Evolutionary conservation across 805 yeast genomes (phyloP).

Genomic region (Sugiyamaella floridensis): DNA sequence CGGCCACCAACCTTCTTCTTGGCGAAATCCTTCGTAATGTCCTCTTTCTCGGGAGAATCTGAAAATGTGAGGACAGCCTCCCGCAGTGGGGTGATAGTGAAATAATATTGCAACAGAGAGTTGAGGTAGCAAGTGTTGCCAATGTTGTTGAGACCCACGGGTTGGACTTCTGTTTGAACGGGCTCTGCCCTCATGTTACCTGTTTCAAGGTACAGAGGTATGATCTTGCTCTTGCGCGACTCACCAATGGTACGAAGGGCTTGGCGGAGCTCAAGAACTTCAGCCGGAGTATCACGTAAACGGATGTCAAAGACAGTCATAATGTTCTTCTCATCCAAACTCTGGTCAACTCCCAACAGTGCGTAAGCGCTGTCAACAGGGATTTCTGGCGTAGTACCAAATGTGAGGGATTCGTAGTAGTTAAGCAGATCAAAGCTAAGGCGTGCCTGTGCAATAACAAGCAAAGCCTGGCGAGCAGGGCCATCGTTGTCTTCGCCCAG

Average conservation of each 20-base stretch:
- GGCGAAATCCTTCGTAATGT: slow-evolving; percentile 19
- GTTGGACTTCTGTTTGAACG: slow-evolving; percentile 39
- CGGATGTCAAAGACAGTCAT: slow-evolving; percentile 48
- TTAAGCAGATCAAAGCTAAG: slow-evolving; percentile 23
- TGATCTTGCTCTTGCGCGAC: slow-evolving; percentile 46
- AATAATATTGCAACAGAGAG: slow-evolving; percentile 84
- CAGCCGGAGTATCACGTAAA: slow-evolving; percentile 37
- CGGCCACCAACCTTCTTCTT: slow-evolving; percentile 83
- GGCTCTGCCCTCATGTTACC: slow-evolving; percentile 43
- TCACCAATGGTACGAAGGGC: slow-evolving; percentile 53
- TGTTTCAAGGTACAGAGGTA: slow-evolving; percentile 48
- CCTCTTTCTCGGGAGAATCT: slow-evolving; percentile 13
- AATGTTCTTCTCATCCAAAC: slow-evolving; percentile 51
- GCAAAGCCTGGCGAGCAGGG: slow-evolving; percentile 21
- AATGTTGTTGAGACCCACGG: slow-evolving; percentile 87
- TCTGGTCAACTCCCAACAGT: slow-evolving; percentile 42
- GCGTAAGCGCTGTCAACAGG: slow-evolving; percentile 39
- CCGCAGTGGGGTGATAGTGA: slow-evolving; percentile 75
- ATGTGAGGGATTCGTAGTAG: slow-evolving; percentile 23
- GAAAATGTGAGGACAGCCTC: slow-evolving; percentile 54
- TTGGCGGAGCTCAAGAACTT: slow-evolving; percentile 49
- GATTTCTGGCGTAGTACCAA: slow-evolving; percentile 16
- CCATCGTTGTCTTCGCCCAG: slow-evolving; percentile 13
- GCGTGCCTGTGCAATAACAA: slow-evolving; percentile 27
- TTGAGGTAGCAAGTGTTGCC: slow-evolving; percentile 95